Evolutionary conservation across 768 basidiomycete genomes (phyloP), one percentile per base, ranked within the genome.

Genomic region (Mycena metata): DNA sequence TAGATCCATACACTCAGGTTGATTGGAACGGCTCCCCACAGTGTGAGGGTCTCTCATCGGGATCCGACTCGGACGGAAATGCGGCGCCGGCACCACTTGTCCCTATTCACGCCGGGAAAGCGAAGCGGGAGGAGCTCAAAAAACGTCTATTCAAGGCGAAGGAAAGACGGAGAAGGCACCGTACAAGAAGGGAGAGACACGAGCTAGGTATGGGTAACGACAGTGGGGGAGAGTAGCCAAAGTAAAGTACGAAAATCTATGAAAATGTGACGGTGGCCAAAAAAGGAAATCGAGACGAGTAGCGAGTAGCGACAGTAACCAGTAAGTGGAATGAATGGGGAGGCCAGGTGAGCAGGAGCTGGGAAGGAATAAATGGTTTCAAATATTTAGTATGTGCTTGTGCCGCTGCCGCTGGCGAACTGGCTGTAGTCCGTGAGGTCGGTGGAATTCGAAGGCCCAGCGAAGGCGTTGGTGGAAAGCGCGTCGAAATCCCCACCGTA

Each of bases 161-260:
- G 17, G 49, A 52, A 0, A 4, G 42, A 46, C 51, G 51, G 16
- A 35, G 8, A 11, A 39, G 51, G 7, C 61, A 54, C 21, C 41
- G 51, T 1, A 42, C 23, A 35, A 50, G 26, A 5, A 45, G 41
- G 26, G 51, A 54, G n/a, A 41, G 43, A 35, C 3, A 50, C 26
- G 51, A 63, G 30, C 51, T 63, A 3, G 61, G 50, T 43, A 43
- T 63, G 19, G 21, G 42, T 54, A 63, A 51, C 19, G 35, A 39
- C 21, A 15, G 26, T 41, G 47, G n/a, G n/a, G n/a, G n/a, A n/a
- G n/a, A n/a, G n/a, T n/a, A n/a, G n/a, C n/a, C n/a, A n/a, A n/a
- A n/a, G n/a, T n/a, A n/a, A n/a, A n/a, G n/a, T n/a, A n/a, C n/a
- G n/a, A n/a, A n/a, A n/a, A n/a, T n/a, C n/a, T n/a, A n/a, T n/a